Evolutionary conservation across 2,329 filamentous ascomycete species (phyloP).

Genomic region (Fusarium austroafricanum): DNA sequence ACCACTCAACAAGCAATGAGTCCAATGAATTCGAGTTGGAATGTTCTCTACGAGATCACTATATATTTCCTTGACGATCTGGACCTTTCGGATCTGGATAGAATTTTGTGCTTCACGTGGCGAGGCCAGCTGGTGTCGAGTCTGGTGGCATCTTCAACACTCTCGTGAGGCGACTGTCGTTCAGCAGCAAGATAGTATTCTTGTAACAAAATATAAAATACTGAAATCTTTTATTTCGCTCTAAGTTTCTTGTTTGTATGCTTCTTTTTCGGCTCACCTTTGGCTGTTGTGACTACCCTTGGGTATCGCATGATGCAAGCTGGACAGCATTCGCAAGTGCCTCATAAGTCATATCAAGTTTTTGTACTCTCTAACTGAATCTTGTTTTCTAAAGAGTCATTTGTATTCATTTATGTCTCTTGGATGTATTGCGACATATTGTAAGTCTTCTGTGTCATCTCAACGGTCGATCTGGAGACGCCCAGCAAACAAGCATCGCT

Average conservation of each 20-base stretch:
- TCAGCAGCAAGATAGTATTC: background rate
- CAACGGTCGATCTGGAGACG: background rate
- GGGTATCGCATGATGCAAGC: background rate
- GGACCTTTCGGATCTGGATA: background rate
- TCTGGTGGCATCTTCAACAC: background rate
- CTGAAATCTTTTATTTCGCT: too few relatives aligned
- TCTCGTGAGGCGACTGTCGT: background rate
- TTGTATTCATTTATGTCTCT: background rate
- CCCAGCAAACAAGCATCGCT: background rate
- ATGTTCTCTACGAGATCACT: too few relatives aligned
- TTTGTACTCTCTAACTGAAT: background rate
- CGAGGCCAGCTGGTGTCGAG: background rate
- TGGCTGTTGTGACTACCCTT: background rate
- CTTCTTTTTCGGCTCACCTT: background rate
- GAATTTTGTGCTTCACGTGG: background rate
- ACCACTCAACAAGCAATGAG: background rate
- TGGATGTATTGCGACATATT: background rate
- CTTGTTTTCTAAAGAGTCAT: rapidly evolving
- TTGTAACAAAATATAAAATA: background rate
- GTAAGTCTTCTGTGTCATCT: background rate
- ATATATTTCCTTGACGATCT: background rate
- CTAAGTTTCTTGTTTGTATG: rapidly evolving
- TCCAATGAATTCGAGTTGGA: background rate
- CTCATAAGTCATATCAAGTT: background rate
- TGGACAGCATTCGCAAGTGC: background rate